Base-by-base conservation (phyloP, 192 early-diverging fungal genomes). In the Backusella tarrabulga region DNA sequence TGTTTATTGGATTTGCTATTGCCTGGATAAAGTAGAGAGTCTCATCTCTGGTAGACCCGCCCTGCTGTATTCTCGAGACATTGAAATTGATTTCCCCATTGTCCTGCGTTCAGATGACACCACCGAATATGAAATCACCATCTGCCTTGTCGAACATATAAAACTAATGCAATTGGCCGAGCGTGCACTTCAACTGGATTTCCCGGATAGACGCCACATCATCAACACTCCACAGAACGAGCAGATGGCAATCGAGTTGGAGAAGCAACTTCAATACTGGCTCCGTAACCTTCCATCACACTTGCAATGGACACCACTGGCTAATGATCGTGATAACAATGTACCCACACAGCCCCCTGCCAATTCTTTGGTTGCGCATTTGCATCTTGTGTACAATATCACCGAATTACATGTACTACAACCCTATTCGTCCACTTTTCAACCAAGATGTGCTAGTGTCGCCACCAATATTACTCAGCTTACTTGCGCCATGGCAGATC, bases 1-100 rank as follows among this genome's bases (percentile, higher is more conserved):
- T 15, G 72, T 80, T 26, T 76, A 77, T 21, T 83, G 82, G 82
- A 63, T 46, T 0, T 83, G 82, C 40, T 83, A 83, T 36, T 77
- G 75, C 21, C 21, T 77, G 8, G 82, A 83, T 35, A 83, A 83
- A 44, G 34, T 74, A 14, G 50, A 68, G 8, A 72, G 78, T 23
- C 32, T 79, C n/a, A 21, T 23, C n/a, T 41, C 38, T 0, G 54
- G 52, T 34, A 42, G 60, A 29, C 79, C 82, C 3, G 67, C 29
- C 34, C 73, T 77, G 26, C 19, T 83, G 32, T 29, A 38, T 11
- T 19, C 66, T 4, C 66, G 74, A 40, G 73, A 73, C 12, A 72
- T 80, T 23, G 52, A 67, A 21, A 52, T 80, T 17, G 72, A 73
- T 34, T 34, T 83, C 21, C 82, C 82, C 2, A 67, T 63, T 36